These are phyloP conservation scores for Phytopythium oedochilum DNA, from an alignment of 352 stramenopile species.

Conservation along the genomic window DNA sequence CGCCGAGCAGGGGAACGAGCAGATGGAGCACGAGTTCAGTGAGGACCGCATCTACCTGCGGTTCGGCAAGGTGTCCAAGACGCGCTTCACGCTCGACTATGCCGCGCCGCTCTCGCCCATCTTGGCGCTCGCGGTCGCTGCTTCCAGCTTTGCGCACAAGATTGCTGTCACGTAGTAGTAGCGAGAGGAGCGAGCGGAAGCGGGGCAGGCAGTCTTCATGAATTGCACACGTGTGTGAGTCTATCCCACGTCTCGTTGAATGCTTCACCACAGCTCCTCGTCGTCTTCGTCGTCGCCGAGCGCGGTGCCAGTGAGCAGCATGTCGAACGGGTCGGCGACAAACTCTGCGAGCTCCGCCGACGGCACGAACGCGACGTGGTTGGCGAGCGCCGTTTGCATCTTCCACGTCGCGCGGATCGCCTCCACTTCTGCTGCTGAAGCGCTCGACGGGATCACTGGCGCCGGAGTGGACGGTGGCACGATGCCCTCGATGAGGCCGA, in stretches of 20 bases:
- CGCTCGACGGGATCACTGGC: constrained; percentile 13
- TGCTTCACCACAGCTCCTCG: constrained; percentile 8
- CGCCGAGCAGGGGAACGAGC: constrained; percentile 42
- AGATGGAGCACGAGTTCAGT: constrained; percentile 44
- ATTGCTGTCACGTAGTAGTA: constrained; percentile 83
- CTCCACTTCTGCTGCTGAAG: constrained; percentile 15
- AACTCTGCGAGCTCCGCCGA: constrained; percentile 42
- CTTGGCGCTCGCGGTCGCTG: constrained; percentile 77
- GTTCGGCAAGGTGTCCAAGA: constrained; percentile 84
- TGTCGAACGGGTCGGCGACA: constrained; percentile 22
- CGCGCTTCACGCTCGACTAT: constrained; percentile 79
- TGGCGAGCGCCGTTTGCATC: constrained; percentile 63
- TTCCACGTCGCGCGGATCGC: constrained; percentile 21
- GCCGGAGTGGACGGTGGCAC: constrained; percentile 36
- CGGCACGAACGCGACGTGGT: constrained; percentile 69
- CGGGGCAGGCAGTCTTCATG: not conserved
- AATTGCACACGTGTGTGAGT: not conserved
- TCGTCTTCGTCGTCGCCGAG: constrained; percentile 12
- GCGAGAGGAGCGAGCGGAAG: too few relatives aligned
- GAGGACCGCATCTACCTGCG: constrained; percentile 51
- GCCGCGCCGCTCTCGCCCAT: constrained; percentile 63
- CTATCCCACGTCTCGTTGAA: too few relatives aligned
- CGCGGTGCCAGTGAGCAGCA: constrained; percentile 33
- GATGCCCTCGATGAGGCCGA: constrained; percentile 77
- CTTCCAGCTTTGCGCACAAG: constrained; percentile 85